These are phyloP conservation scores for Hepatocystis sp. DNA, from an alignment of 169 alveolate species.

Conservation along the genomic window DNA sequence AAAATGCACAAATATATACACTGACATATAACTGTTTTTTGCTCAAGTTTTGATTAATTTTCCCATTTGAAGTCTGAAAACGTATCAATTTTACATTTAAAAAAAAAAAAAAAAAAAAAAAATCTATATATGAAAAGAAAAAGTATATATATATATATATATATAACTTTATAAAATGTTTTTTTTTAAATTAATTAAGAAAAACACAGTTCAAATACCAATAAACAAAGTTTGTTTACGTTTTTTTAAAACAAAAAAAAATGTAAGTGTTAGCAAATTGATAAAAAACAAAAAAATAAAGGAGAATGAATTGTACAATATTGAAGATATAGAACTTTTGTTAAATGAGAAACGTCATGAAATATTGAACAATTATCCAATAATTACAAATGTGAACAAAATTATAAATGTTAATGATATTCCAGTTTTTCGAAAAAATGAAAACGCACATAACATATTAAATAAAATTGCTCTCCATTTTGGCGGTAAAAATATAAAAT, in stretches of 20 bases:
- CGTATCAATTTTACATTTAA: neutral
- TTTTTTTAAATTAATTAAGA: conserved; percentile 15
- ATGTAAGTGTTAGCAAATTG: conserved; percentile 26
- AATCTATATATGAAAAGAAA: neutral
- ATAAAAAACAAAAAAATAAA: conserved; percentile 59
- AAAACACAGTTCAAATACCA: conserved; percentile 1
- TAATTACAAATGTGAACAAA: conserved; percentile 44
- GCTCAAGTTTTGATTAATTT: too few species aligned
- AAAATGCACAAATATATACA: too few species aligned
- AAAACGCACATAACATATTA: conserved; percentile 35
- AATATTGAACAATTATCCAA: conserved; percentile 48
- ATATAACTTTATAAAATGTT: conserved; percentile 2
- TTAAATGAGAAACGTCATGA: conserved; percentile 73
- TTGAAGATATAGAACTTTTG: conserved; percentile 67
- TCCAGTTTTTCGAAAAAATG: conserved; percentile 71
- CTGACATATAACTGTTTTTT: too few species aligned
- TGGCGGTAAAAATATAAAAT: conserved; percentile 50
- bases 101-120: conserved; percentile 1
- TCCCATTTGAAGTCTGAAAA: neutral
- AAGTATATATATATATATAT: neutral
- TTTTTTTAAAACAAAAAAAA: conserved; percentile 47
- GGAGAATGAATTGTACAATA: conserved; percentile 40
- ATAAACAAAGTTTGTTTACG: conserved; percentile 13
- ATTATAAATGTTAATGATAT: conserved; percentile 41
- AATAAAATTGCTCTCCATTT: conserved; percentile 72